Percentiles rank a stretch among this genome's conserved stretches.
phyloP scores from a whole-genome alignment of 768 basidiomycete species.

The Lactarius sp. region DNA sequence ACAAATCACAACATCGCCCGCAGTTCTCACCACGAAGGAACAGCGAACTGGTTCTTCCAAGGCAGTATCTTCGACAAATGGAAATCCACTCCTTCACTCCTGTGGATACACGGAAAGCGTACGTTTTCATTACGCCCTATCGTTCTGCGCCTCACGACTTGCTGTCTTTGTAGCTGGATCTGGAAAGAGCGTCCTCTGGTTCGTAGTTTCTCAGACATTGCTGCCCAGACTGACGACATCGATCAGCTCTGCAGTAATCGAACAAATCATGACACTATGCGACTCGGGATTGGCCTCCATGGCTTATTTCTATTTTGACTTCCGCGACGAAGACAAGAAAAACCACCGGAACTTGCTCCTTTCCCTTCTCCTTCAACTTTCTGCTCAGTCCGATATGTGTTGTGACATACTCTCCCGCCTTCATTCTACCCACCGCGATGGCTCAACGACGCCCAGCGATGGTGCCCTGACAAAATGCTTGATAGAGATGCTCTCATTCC shows the following conservation, averaged over 20 bases:
- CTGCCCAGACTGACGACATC: background rate
- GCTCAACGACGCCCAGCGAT: background rate
- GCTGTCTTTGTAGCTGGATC: background rate
- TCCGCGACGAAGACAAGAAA: background rate
- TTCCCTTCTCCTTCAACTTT: background rate
- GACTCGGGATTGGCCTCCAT: background rate
- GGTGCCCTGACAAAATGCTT: background rate
- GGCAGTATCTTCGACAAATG: background rate
- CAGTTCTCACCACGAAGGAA: background rate
- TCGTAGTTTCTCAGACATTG: background rate
- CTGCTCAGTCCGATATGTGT: background rate
- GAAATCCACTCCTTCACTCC: background rate
- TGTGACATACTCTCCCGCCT: background rate
- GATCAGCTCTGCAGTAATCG: background rate
- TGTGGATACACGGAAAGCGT: slow-evolving; percentile 3
- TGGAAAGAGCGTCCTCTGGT: slow-evolving; percentile 2
- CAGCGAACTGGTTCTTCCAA: background rate
- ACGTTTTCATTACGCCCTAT: background rate
- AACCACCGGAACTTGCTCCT: background rate
- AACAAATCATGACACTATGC: background rate
- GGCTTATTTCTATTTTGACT: background rate
- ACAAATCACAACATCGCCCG: slow-evolving; percentile 1
- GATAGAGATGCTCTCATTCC: background rate
- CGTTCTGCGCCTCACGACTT: background rate
- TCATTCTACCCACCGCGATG: background rate